Evolutionary conservation across 176 grass and related monocot genomes (phyloP).

Genomic region (Aegilops longissima): DNA sequence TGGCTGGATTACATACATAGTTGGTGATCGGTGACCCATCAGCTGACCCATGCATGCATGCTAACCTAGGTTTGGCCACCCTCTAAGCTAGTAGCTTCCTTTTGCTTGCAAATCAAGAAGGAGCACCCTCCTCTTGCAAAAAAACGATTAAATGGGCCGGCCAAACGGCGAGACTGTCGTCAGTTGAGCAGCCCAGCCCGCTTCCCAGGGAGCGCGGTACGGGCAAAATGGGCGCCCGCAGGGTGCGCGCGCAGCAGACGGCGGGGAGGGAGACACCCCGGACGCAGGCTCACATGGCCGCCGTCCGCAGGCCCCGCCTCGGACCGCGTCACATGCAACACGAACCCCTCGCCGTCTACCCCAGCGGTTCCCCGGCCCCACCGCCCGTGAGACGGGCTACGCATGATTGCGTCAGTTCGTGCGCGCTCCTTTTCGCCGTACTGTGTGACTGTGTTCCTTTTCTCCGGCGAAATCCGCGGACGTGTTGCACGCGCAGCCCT

Average conservation of each 20-base stretch:
- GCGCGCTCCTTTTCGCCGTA: not conserved
- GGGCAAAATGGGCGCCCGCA: not conserved
- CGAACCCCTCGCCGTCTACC: not conserved
- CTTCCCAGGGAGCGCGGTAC: too few relatives aligned
- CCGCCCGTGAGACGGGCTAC: not conserved
- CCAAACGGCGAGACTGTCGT: not conserved
- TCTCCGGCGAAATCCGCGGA: not conserved
- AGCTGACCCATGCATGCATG: not conserved
- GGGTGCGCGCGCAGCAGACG: not conserved
- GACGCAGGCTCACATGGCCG: constrained; percentile 30
- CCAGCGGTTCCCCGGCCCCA: not conserved
- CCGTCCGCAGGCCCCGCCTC: constrained; percentile 7
- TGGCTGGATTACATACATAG: not conserved
- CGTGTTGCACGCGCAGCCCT: not conserved
- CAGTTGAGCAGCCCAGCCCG: too few relatives aligned
- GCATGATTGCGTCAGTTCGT: not conserved
- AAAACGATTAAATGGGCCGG: not conserved
- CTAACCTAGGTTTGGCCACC: not conserved
- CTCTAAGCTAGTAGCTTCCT: not conserved
- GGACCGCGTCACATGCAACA: constrained; percentile 13
- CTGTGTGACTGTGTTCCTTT: too few relatives aligned
- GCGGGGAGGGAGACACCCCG: constrained; percentile 6
- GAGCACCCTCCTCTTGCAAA: not conserved
- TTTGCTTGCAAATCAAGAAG: not conserved
- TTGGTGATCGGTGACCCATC: constrained; percentile 14